Evolutionary conservation across 352 stramenopile genomes (phyloP).

Genomic region (Pythium diclinum): DNA sequence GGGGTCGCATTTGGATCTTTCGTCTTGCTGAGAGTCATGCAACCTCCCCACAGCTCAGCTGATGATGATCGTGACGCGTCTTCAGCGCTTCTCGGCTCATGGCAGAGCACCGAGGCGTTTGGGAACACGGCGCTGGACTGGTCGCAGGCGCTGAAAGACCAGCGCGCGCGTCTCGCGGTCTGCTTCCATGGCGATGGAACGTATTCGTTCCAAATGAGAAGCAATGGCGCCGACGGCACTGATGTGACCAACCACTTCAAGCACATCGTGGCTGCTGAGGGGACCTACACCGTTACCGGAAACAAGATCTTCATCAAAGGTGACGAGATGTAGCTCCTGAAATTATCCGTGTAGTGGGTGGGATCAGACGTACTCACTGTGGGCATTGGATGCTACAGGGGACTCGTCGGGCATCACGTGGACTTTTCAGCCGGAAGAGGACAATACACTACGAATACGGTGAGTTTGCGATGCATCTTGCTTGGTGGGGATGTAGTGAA

Average conservation of each 20-base stretch:
- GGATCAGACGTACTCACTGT: not conserved
- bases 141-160: conserved; percentile 63
- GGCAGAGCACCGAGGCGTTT: conserved; percentile 70
- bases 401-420: conserved; percentile 57
- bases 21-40: not conserved
- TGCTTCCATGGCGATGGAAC: conserved; percentile 34
- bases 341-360: not conserved
- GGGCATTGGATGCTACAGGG: conserved; percentile 22
- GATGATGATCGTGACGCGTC: not conserved
- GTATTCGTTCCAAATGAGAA: conserved; percentile 42
- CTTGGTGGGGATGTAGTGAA: not conserved
- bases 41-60: not conserved
- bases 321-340: conserved; percentile 4
- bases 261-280: conserved; percentile 47
- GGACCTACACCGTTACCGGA: conserved; percentile 34
- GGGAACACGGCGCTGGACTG: conserved; percentile 77
- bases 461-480: conserved; percentile 13
- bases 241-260: conserved; percentile 54
- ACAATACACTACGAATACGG: conserved; percentile 56
- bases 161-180: conserved; percentile 38
- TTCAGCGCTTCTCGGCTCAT: conserved; percentile 33
- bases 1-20: not conserved
- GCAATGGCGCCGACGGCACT: conserved; percentile 12
- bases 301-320: conserved; percentile 34
- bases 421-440: conserved; percentile 69